Conservation (phyloP, 805 yeast genomes). For the Ogataea ganodermae region DNA sequence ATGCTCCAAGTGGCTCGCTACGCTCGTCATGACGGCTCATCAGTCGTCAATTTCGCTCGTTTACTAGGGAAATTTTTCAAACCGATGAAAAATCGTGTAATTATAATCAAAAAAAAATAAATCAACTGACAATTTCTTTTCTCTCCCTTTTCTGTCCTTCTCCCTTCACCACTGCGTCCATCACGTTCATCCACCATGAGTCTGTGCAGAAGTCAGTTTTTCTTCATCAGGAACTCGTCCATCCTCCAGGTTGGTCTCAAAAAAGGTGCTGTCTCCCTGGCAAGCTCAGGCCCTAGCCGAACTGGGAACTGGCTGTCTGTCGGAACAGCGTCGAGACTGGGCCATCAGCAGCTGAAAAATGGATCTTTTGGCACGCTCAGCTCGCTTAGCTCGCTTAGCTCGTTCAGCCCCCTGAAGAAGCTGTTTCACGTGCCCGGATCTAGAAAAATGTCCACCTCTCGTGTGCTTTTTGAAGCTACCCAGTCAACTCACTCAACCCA, state of each 20-base stretch:
- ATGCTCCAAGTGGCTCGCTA: too few species aligned
- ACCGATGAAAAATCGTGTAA: background rate
- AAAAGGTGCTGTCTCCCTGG: slow-evolving; percentile 10
- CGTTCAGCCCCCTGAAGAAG: background rate
- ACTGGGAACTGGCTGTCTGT: background rate
- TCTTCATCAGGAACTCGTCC: slow-evolving; percentile 56
- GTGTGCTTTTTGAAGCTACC: slow-evolving; percentile 3
- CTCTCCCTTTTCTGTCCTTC: background rate
- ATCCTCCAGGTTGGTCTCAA: slow-evolving; percentile 37
- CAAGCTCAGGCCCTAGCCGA: background rate
- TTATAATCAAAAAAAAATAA: background rate
- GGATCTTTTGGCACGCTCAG: background rate
- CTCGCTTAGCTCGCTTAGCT: background rate
- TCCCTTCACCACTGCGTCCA: background rate
- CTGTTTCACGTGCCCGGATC: background rate
- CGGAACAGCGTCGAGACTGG: background rate
- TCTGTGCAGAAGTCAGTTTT: slow-evolving; percentile 56
- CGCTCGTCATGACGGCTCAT: too few species aligned
- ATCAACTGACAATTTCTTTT: background rate
- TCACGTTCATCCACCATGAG: slow-evolving; percentile 21
- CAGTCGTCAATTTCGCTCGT: too few species aligned
- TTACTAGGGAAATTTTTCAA: background rate
- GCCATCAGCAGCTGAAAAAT: background rate
- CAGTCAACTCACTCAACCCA: background rate
- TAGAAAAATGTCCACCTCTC: slow-evolving; percentile 20